Conservation (phyloP, 164 flowering plant genomes). For the Berberis vulgaris region DNA sequence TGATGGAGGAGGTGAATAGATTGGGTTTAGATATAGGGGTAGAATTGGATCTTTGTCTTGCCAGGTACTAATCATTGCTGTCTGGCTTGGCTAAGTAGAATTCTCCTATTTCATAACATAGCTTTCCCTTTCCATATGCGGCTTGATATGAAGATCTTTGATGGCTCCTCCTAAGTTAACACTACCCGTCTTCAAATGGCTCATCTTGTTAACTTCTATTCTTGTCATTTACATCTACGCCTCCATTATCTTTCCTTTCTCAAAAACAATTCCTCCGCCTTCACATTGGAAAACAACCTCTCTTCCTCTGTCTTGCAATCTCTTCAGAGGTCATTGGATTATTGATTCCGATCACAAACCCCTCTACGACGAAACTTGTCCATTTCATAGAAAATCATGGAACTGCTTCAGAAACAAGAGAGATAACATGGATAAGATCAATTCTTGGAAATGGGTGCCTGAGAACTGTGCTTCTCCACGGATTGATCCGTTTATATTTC, state of each 20-base stretch:
- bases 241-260: constrained; percentile 25
- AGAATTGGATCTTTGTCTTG: no score
- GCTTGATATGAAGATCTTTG: no score
- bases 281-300: constrained; percentile 11
- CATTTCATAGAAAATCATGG: constrained; percentile 89
- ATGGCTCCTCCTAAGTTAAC: no score
- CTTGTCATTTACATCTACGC: constrained; percentile 45
- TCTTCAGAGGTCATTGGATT: constrained; percentile 63
- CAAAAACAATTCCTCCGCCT: constrained; percentile 11
- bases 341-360: constrained; percentile 36
- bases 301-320: constrained; percentile 35
- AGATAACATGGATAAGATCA: constrained; percentile 66
- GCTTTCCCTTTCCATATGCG: no score
- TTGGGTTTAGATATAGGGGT: no score
- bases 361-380: constrained; percentile 59
- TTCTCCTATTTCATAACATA: no score
- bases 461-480: constrained; percentile 33
- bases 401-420: constrained; percentile 76
- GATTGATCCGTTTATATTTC: constrained; percentile 52
- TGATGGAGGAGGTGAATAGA: no score
- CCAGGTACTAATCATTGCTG: no score
- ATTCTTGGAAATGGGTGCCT: constrained; percentile 89
- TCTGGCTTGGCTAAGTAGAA: no score
- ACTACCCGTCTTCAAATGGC: constrained; percentile 18
- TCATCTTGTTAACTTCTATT: constrained; percentile 30